A percentile compares a stretch with the other conserved stretches of the same genome.
phyloP scores from a whole-genome alignment of 257 asterid species.

The Salvia rosmarinus region DNA sequence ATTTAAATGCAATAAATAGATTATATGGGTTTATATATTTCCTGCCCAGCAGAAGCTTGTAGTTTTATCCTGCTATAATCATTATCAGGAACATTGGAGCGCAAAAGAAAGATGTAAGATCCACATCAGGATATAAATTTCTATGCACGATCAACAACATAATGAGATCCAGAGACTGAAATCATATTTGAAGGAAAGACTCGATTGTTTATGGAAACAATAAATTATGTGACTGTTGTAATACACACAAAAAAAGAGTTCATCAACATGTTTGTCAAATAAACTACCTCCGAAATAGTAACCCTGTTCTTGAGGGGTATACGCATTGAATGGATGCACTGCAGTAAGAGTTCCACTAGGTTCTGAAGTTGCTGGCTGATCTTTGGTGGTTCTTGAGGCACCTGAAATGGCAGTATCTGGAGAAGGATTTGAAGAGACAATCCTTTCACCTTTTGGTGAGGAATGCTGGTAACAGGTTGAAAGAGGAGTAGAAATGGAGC shows the following conservation, averaged over 20 bases:
- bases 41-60: conserved; percentile 1
- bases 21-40: not conserved
- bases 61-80: conserved; percentile 10
- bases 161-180: conserved; percentile 6
- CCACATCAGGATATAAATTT: not conserved
- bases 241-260: not conserved
- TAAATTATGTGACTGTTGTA: conserved; percentile 12
- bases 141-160: conserved; percentile 14
- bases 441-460: conserved; percentile 83
- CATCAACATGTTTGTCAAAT: conserved; percentile 30
- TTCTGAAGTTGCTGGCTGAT: conserved; percentile 61
- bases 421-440: conserved; percentile 67
- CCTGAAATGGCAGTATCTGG: conserved; percentile 67
- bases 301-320: conserved; percentile 70
- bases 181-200: conserved; percentile 1
- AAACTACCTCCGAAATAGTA: conserved; percentile 77
- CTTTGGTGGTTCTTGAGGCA: conserved; percentile 66
- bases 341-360: conserved; percentile 57
- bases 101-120: conserved; percentile 1
- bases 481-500: conserved; percentile 41
- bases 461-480: conserved; percentile 61
- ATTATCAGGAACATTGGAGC: conserved; percentile 20
- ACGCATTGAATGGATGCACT: conserved; percentile 57
- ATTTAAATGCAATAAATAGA: not conserved
- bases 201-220: conserved; percentile 7